Base-by-base conservation (phyloP, 139 green algal species). In the Chloropicon primus region DNA sequence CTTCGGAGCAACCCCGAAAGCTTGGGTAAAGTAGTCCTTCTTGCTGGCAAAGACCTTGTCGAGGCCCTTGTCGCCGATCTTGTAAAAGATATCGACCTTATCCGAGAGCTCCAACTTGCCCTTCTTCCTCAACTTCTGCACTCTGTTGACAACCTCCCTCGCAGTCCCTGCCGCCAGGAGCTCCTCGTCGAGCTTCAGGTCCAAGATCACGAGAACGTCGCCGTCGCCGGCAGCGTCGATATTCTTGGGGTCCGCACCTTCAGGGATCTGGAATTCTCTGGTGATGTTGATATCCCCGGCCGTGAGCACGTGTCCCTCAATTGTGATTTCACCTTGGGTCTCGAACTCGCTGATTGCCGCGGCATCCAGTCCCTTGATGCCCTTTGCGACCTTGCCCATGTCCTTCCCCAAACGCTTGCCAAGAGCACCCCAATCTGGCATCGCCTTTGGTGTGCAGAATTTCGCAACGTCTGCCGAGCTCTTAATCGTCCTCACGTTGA, bases 71-170 rank as follows among this genome's bases (percentile, higher is more conserved):
- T 75, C 21, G 25, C 5, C 24, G 17, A 5, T 22, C 25, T 75
- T 17, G 26, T 75, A 28, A 17, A 25, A 93, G 0, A 94, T 75
- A 26, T 91, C 88, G 54, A 96, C 88, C 10, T 77, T 24, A 79
- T 97, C 92, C 1, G 81, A 86, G 0, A 85, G 80, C 22, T 82
- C 81, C 77, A 97, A 82, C 5, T 92, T 93, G 1, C 89, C 88
- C 53, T 89, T 88, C 86, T 99, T 99, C 17, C 94, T 85, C 62
- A 98, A 84, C 82, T 97, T 96, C 87, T 98, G 94, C 77, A 96
- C 91, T 28, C 94, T 86, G 87, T 97, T 98, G 72, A 97, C 91
- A 25, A 98, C 77, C 88, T 98, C 94, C 3, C 95, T 84, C 21
- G 93, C 95, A 17, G 91, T 71, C 21, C 94, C 91, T 2, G 89